These are phyloP conservation scores for Ambrosia artemisiifolia DNA, from an alignment of 129 eudicot genomes.

Conservation along the genomic window DNA sequence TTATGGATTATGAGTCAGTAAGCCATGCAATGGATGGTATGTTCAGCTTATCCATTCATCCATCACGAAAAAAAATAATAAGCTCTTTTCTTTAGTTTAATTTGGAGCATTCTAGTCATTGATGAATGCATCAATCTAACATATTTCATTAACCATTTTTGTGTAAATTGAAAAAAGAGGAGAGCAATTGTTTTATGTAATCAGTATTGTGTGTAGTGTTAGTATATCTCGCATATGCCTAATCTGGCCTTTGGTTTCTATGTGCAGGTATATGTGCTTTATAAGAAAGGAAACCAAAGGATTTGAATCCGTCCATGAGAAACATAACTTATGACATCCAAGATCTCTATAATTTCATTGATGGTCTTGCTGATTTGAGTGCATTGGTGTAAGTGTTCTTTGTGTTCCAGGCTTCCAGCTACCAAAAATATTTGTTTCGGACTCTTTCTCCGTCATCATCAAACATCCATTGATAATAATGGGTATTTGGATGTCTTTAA, in stretches of 20 bases:
- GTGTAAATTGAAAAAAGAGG: neutral
- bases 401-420: neutral
- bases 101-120: neutral
- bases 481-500: neutral
- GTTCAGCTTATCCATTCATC: neutral
- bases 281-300: constrained; percentile 88
- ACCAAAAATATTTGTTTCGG: neutral
- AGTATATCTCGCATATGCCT: neutral
- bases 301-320: constrained; percentile 71
- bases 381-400: constrained; percentile 74
- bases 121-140: neutral
- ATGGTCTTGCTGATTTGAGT: constrained; percentile 89
- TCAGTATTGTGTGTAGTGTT: neutral
- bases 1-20: constrained; percentile 81
- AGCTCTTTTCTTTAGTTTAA: constrained; percentile 4
- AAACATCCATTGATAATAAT: neutral
- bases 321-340: constrained; percentile 84
- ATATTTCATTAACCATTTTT: neutral
- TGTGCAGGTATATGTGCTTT: constrained; percentile 84
- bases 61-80: neutral
- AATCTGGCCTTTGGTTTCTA: neutral
- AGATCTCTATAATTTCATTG: constrained; percentile 91
- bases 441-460: constrained; percentile 11
- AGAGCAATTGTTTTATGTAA: neutral
- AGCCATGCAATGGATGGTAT: constrained; percentile 85